A percentile compares a stretch with the other conserved stretches of the same genome.
Evolutionary conservation across 2,329 filamentous ascomycete species (phyloP).

Genomic region (Cladophialophora exuberans): DNA sequence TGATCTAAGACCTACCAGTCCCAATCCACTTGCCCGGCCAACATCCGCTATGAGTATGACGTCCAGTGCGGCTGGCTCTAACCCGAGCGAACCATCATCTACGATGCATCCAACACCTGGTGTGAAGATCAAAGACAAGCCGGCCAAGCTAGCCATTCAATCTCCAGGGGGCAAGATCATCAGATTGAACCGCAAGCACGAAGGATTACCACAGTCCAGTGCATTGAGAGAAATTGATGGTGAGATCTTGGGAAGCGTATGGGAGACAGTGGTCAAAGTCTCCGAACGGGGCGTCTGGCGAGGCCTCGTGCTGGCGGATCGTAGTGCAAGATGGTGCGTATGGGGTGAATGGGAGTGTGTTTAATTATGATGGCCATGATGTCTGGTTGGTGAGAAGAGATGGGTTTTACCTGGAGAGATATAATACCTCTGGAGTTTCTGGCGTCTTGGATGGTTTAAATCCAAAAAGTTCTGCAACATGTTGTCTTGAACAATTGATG

Average conservation of each 20-base stretch:
- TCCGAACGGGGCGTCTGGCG: conserved; percentile 66
- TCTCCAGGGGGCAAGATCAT: conserved; percentile 93
- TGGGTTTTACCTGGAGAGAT: too few species aligned
- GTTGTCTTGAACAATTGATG: too few species aligned
- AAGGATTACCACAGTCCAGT: conserved; percentile 47
- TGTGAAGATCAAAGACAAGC: conserved; percentile 68
- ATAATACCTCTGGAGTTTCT: background rate
- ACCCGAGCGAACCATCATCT: conserved; percentile 44
- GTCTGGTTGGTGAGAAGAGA: background rate
- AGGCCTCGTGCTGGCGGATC: conserved; percentile 65
- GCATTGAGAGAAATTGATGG: conserved; percentile 36
- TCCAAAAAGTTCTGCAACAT: background rate
- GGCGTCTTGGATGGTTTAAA: background rate
- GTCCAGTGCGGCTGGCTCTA: conserved; percentile 56
- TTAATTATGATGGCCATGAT: too few species aligned
- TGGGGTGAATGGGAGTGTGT: conserved; percentile 69
- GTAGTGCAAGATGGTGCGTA: conserved; percentile 70
- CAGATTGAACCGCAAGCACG: conserved; percentile 57
- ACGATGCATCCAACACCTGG: conserved; percentile 56
- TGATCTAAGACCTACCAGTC: conserved; percentile 30
- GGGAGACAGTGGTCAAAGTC: conserved; percentile 71
- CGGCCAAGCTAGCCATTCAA: conserved; percentile 93
- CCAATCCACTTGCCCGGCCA: conserved; percentile 53
- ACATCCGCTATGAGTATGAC: conserved; percentile 65
- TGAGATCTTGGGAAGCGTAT: conserved; percentile 58